Percentiles rank a stretch among this genome's conserved stretches.
phyloP scores from a whole-genome alignment of 108 stramenopile species.

The Nitzschia sp. region DNA sequence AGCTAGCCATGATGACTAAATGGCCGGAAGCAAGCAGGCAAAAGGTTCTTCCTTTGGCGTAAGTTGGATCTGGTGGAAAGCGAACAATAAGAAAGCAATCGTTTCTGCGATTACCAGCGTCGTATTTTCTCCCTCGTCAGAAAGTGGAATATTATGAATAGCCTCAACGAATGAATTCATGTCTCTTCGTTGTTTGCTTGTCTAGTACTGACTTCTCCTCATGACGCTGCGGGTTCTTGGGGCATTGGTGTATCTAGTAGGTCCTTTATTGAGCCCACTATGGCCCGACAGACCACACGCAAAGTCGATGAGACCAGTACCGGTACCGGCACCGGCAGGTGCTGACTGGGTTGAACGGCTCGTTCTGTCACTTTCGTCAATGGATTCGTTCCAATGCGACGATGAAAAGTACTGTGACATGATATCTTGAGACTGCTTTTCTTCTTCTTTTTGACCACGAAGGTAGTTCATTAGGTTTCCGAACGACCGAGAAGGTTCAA shows the following conservation, averaged over 20 bases:
- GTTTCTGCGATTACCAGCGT: too few species aligned
- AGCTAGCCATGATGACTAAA: too few species aligned
- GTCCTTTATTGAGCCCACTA: slow-evolving; percentile 16
- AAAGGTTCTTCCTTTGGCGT: too few species aligned
- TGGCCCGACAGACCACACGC: slow-evolving; percentile 39
- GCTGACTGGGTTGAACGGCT: not conserved
- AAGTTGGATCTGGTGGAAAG: too few species aligned
- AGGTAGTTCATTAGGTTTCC: not conserved
- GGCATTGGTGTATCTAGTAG: not conserved
- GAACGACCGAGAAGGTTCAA: slow-evolving; percentile 6
- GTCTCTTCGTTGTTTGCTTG: not conserved
- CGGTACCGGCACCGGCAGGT: not conserved
- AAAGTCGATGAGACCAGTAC: slow-evolving; percentile 43
- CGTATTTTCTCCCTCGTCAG: too few species aligned
- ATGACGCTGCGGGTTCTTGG: not conserved
- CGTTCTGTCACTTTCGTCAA: not conserved
- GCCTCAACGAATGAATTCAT: too few species aligned
- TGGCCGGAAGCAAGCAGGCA: too few species aligned
- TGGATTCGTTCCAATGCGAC: not conserved
- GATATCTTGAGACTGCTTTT: not conserved
- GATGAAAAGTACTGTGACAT: not conserved
- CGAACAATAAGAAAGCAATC: too few species aligned
- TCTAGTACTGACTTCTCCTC: slow-evolving; percentile 13
- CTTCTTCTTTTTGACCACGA: not conserved
- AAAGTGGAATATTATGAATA: too few species aligned